phyloP scores from a whole-genome alignment of 495 filamentous ascomycete genomes.

The Penicillium bialowiezense region DNA sequence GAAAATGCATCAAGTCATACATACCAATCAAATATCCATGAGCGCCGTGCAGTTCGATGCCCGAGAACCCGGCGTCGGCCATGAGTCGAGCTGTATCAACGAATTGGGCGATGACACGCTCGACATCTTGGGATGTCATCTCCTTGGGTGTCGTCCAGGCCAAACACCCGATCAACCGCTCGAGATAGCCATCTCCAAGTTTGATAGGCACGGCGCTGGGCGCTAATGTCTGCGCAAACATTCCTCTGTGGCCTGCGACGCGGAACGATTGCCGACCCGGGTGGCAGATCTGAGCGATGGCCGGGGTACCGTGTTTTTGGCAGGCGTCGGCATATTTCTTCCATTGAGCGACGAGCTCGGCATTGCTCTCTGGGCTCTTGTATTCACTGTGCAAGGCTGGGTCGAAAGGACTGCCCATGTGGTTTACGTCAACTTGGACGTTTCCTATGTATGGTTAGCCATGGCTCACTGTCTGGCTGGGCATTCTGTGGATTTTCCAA shows the following conservation, averaged over 20 bases:
- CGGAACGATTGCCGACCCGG: constrained; percentile 55
- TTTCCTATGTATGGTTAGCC: constrained; percentile 33
- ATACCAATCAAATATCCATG: constrained; percentile 58
- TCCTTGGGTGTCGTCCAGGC: constrained; percentile 43
- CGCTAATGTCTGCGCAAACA: constrained; percentile 46
- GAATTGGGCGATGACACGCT: constrained; percentile 43
- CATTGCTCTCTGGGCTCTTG: constrained; percentile 17
- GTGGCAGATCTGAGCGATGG: constrained; percentile 57
- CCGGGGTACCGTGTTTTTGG: constrained; percentile 45
- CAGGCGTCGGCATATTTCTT: constrained; percentile 44
- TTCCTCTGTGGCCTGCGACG: constrained; percentile 39
- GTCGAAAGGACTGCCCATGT: constrained; percentile 44
- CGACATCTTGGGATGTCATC: constrained; percentile 51
- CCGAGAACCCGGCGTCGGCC: constrained; percentile 52
- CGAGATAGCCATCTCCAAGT: constrained; percentile 35
- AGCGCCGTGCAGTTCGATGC: constrained; percentile 55
- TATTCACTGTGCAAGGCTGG: constrained; percentile 38
- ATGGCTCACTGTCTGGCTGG: neutral
- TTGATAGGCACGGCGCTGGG: constrained; percentile 44
- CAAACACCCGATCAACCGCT: constrained; percentile 29
- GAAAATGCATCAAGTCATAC: neutral
- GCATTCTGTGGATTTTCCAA: neutral
- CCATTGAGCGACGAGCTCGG: constrained; percentile 35
- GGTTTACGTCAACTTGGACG: constrained; percentile 54
- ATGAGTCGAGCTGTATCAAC: constrained; percentile 46